phyloP scores from a whole-genome alignment of 73 alveolate species.

The Paramecium octaurelia region DNA sequence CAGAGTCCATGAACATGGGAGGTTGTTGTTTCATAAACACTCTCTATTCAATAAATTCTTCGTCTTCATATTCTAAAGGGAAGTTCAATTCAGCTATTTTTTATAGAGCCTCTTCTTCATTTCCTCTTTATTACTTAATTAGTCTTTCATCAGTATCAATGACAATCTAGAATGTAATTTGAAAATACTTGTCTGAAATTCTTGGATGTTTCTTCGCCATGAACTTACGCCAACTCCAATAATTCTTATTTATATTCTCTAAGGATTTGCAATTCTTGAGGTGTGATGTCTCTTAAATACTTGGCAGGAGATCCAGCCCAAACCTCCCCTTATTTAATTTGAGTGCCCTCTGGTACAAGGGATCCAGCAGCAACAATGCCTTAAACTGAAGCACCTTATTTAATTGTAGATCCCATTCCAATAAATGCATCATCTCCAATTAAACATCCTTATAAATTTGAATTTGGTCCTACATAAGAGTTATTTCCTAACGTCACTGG shows the following conservation, averaged over 20 bases:
- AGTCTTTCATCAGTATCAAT: constrained; percentile 42
- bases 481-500: constrained; percentile 65
- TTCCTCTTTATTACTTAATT: background rate
- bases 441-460: constrained; percentile 68
- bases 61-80: constrained; percentile 61
- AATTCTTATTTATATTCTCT: constrained; percentile 67
- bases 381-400: constrained; percentile 66
- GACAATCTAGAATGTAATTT: background rate
- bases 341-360: constrained; percentile 66
- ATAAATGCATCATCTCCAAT: constrained; percentile 70
- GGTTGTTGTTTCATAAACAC: constrained; percentile 47
- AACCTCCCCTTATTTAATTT: constrained; percentile 16
- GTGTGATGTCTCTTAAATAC: constrained; percentile 79
- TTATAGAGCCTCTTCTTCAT: constrained; percentile 29
- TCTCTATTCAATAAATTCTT: constrained; percentile 63
- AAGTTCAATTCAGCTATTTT: constrained; percentile 44
- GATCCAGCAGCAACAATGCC: constrained; percentile 87
- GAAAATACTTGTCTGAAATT: constrained; percentile 57
- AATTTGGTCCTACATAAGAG: constrained; percentile 77
- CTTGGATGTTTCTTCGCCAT: constrained; percentile 76
- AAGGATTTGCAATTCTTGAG: constrained; percentile 71
- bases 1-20: constrained; percentile 47
- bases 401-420: constrained; percentile 82
- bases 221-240: constrained; percentile 71
- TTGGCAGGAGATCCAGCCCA: constrained; percentile 89